Conservation (phyloP, 108 stramenopile genomes). For the Cyclotella cryptica region DNA sequence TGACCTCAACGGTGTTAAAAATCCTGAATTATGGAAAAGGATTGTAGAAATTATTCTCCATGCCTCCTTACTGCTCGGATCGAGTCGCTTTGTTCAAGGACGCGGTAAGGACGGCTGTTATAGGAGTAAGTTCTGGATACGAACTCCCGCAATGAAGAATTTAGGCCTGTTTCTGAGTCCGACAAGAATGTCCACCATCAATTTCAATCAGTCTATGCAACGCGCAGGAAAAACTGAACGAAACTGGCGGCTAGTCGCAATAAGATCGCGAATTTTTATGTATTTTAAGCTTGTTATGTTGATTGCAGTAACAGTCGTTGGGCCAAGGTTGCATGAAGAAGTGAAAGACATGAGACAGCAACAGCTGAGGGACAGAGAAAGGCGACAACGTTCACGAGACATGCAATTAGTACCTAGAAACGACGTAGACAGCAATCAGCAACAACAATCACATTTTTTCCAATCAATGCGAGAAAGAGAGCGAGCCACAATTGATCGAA, state of each 20-base stretch:
- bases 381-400: slow-evolving; percentile 6
- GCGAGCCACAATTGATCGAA: slow-evolving; percentile 6
- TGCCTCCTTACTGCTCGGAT: slow-evolving; percentile 42
- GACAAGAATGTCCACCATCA: neutral
- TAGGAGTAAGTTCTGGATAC: slow-evolving; percentile 18
- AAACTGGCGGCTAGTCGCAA: neutral
- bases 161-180: slow-evolving; percentile 44
- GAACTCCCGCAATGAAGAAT: slow-evolving; percentile 51
- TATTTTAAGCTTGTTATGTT: slow-evolving; percentile 39
- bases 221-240: neutral
- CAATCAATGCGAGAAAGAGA: neutral
- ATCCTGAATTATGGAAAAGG: slow-evolving; percentile 28
- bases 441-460: slow-evolving; percentile 7
- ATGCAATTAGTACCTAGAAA: neutral
- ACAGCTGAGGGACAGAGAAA: slow-evolving; percentile 35
- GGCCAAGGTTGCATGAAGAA: slow-evolving; percentile 43
- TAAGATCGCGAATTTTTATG: slow-evolving; percentile 5
- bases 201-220: neutral
- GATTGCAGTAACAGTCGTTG: slow-evolving; percentile 34
- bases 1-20: neutral
- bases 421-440: neutral
- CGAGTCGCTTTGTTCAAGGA: slow-evolving; percentile 21
- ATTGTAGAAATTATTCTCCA: slow-evolving; percentile 36
- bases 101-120: slow-evolving; percentile 1
- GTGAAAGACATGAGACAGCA: slow-evolving; percentile 30